Percentiles rank a stretch among this genome's conserved stretches.
Evolutionary conservation across 768 basidiomycete species (phyloP).

Genomic region (Pleurotus eryngii): DNA sequence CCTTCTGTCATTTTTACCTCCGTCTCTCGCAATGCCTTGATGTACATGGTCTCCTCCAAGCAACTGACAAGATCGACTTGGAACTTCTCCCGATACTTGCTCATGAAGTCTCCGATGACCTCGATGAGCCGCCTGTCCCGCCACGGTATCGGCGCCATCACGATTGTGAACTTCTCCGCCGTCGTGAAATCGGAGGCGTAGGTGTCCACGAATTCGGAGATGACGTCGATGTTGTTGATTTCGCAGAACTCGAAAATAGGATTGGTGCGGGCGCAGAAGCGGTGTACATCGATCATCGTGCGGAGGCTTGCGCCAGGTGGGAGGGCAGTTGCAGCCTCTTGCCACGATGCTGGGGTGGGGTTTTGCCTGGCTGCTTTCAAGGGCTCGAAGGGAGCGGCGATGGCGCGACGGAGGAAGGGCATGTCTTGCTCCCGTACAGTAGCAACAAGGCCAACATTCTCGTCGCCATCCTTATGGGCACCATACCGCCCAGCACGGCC

Average conservation of each 20-base stretch:
- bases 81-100: slow-evolving; percentile 35
- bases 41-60: slow-evolving; percentile 33
- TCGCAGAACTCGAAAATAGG: slow-evolving; percentile 36
- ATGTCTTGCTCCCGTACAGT: slow-evolving; percentile 67
- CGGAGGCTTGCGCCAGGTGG: slow-evolving; percentile 37
- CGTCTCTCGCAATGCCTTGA: slow-evolving; percentile 39
- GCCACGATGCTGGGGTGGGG: slow-evolving; percentile 13
- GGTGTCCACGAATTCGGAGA: slow-evolving; percentile 43
- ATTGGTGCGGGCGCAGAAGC: slow-evolving; percentile 44
- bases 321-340: slow-evolving; percentile 30
- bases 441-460: slow-evolving; percentile 66
- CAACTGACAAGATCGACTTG: slow-evolving; percentile 38
- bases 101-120: slow-evolving; percentile 37
- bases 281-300: slow-evolving; percentile 46
- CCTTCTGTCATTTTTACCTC: slow-evolving; percentile 19
- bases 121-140: slow-evolving; percentile 32
- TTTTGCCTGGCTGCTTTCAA: slow-evolving; percentile 52
- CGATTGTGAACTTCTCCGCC: slow-evolving; percentile 40
- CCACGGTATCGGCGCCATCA: slow-evolving; percentile 56
- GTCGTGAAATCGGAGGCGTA: slow-evolving; percentile 34
- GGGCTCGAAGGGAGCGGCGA: slow-evolving; percentile 47
- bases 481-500: slow-evolving; percentile 92
- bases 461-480: slow-evolving; percentile 38
- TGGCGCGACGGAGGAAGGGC: slow-evolving; percentile 49
- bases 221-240: background rate